Base-by-base conservation (phyloP, 768 basidiomycete species). In the Mycena kentingensis region DNA sequence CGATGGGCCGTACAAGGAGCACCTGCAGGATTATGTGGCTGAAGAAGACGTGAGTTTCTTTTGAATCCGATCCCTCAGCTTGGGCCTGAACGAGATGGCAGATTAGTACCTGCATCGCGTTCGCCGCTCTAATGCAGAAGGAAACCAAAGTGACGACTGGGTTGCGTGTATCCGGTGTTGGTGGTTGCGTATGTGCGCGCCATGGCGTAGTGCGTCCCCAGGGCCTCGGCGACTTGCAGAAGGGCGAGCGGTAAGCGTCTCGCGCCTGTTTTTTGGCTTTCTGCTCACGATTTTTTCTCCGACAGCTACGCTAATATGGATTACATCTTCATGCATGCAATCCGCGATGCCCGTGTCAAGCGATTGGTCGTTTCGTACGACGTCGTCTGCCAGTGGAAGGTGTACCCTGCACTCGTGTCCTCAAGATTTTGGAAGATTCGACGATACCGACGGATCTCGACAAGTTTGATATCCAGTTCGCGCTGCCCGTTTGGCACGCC, bases 301-400 rank as follows among this genome's bases (percentile, higher is more conserved):
- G n/a, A n/a, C 11, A 64, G 63, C 15, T 65, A 63, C 28, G 41
- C 55, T 1, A 65, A 65, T 22, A 63, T 63, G 49, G 65, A 66
- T 26, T 66, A 58, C 36, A 60, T 66, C 3, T 47, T 66, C 4
- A 49, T 56, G 5, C 61, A 54, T 1, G 28, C 45, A 2, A 19
- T 65, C n/a, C 7, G 46, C 2, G 50, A 47, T 0, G n/a, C 51
- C 8, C 35, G 32, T 0, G 18, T 52, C 2, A 25, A 50, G 42
- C 24, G 19, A 11, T 31, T 58, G 1, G 24, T 49, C 1, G 21
- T 61, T 1, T 58, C 60, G 0, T 67, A 67, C 32, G 66, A 67
- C 51, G 65, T 67, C 21, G 60, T 51, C 3, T 67, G 66, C 28
- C 66, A 67, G 32, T 67, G 55, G 35, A 28, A 47, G 8, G 36